Evolutionary conservation across 1,284 basidiomycete species (phyloP).

Genomic region (Tranzscheliella williamsii): DNA sequence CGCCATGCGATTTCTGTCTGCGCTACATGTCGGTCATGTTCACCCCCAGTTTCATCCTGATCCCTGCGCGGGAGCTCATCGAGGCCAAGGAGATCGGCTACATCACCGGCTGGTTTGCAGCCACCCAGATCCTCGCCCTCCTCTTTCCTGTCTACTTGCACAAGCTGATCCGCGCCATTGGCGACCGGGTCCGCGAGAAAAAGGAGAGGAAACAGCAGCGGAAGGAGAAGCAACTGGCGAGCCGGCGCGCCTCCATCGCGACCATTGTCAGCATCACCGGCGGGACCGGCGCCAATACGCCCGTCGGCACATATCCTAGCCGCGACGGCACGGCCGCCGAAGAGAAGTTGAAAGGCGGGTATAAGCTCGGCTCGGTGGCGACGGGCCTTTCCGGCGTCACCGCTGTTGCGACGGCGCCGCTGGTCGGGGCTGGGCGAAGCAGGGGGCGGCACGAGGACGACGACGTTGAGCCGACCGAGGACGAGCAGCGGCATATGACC

Average conservation of each 20-base stretch:
- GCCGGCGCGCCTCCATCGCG: background rate
- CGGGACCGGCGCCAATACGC: background rate
- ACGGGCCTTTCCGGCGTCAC: constrained; percentile 40
- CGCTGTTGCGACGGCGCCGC: constrained; percentile 30
- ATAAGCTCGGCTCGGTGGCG: constrained; percentile 25
- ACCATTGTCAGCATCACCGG: background rate
- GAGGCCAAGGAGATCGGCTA: constrained; percentile 44
- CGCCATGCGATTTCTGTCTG: constrained; percentile 51
- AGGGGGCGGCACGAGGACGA: background rate
- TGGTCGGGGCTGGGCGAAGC: background rate
- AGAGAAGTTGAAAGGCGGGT: constrained; percentile 1
- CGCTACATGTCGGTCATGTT: constrained; percentile 55
- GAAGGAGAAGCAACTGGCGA: background rate
- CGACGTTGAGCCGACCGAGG: constrained; percentile 3
- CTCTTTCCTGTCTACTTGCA: constrained; percentile 42
- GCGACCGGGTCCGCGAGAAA: background rate
- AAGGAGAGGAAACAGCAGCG: background rate
- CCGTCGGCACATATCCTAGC: no score
- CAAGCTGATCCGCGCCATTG: constrained; percentile 1
- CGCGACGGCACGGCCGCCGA: no score
- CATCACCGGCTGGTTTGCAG: constrained; percentile 46
- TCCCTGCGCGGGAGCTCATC: constrained; percentile 50
- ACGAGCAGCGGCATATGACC: constrained; percentile 25
- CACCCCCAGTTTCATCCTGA: constrained; percentile 49
- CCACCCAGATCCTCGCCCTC: constrained; percentile 35